phyloP scores from a whole-genome alignment of 2,329 filamentous ascomycete species.

The Xylariaceae sp. region DNA sequence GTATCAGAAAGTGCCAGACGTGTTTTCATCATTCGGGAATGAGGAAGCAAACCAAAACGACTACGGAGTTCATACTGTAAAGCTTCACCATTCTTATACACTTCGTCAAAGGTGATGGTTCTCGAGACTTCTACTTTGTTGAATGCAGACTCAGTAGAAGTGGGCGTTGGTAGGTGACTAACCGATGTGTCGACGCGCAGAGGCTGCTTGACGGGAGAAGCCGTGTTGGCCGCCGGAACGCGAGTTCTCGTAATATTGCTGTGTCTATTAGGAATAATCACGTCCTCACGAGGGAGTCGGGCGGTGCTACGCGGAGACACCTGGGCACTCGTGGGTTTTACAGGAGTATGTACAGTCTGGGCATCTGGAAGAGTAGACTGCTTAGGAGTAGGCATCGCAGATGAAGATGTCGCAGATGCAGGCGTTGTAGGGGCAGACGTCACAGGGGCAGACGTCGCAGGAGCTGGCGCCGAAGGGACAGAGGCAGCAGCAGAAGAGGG shows the following conservation, averaged over 20 bases:
- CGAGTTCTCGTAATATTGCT: slow-evolving; percentile 15
- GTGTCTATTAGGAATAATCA: background rate
- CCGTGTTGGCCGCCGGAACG: slow-evolving; percentile 7
- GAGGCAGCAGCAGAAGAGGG: background rate
- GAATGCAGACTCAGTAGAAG: slow-evolving; percentile 4
- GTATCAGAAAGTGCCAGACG: background rate
- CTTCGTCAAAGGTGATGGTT: slow-evolving; percentile 34
- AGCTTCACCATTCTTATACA: slow-evolving; percentile 33
- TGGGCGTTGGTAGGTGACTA: slow-evolving; percentile 12
- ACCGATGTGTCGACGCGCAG: slow-evolving; percentile 11
- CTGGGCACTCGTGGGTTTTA: background rate
- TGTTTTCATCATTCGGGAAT: background rate
- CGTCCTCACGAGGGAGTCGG: background rate
- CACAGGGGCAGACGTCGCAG: too few relatives aligned
- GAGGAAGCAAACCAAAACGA: background rate
- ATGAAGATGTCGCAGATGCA: too few relatives aligned
- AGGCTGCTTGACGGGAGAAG: slow-evolving; percentile 9
- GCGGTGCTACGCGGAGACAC: background rate
- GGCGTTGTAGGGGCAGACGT: too few relatives aligned
- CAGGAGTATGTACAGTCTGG: background rate
- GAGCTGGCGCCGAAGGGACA: background rate
- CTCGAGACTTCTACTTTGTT: slow-evolving; percentile 4
- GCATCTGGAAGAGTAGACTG: too few relatives aligned
- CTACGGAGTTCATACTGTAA: slow-evolving; percentile 17
- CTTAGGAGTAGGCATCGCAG: too few relatives aligned